Percentiles rank a stretch among this genome's conserved stretches.
These are phyloP conservation scores for Dipodascus geniculatus DNA, from an alignment of 805 yeast species.

Conservation along the genomic window DNA sequence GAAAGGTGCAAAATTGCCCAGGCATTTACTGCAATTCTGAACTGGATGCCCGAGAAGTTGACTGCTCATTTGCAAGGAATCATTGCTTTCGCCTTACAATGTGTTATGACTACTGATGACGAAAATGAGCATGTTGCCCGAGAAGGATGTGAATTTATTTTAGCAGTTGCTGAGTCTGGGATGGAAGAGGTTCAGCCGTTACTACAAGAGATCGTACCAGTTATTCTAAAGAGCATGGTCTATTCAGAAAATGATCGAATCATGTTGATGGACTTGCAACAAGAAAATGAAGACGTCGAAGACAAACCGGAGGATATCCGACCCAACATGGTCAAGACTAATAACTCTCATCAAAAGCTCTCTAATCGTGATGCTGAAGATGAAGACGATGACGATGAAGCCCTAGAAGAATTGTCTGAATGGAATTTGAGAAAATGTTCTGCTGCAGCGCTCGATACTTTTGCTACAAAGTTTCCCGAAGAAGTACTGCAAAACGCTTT, in stretches of 20 bases:
- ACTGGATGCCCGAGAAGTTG: conserved; percentile 69
- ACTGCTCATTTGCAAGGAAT: conserved; percentile 79
- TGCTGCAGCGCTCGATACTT: conserved; percentile 81
- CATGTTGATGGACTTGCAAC: conserved; percentile 50
- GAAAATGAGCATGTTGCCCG: conserved; percentile 65
- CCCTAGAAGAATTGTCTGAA: conserved; percentile 52
- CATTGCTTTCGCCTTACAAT: conserved; percentile 68
- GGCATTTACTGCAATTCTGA: conserved; percentile 60
- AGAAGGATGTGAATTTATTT: conserved; percentile 87
- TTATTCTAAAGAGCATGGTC: conserved; percentile 69
- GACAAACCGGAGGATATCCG: conserved; percentile 82
- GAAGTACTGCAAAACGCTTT: conserved; percentile 55
- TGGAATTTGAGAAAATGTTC: conserved; percentile 93
- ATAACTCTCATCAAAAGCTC: conserved; percentile 29
- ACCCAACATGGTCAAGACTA: conserved; percentile 66
- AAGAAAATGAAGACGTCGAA: conserved; percentile 64
- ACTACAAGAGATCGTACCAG: conserved; percentile 59
- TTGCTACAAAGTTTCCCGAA: conserved; percentile 57
- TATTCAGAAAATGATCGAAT: conserved; percentile 74
- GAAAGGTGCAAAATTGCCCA: conserved; percentile 69
- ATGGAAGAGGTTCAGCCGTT: conserved; percentile 49
- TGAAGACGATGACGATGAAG: conserved; percentile 65
- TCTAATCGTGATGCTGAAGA: conserved; percentile 46
- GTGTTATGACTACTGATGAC: conserved; percentile 41
- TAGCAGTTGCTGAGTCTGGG: conserved; percentile 56